phyloP scores from a whole-genome alignment of 257 asterid genomes.

The Rhazya stricta region DNA sequence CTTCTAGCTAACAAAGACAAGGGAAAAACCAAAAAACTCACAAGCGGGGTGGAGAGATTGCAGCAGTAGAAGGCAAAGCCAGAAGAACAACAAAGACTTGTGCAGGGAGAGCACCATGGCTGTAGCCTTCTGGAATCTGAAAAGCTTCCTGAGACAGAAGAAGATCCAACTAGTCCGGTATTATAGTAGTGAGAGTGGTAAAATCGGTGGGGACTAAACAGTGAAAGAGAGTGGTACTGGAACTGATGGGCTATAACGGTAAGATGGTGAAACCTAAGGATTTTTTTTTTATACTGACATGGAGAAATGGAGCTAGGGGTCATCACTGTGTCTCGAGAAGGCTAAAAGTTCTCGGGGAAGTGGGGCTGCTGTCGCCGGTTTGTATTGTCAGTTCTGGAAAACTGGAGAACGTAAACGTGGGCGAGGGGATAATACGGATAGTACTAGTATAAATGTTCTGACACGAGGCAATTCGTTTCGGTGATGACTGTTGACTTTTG shows the following conservation, averaged over 20 bases:
- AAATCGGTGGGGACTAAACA: neutral
- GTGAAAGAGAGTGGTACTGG: neutral
- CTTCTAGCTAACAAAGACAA: neutral
- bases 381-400: too few species aligned
- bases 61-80: conserved; percentile 8
- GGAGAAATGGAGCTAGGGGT: neutral
- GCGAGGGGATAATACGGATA: too few species aligned
- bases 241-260: neutral
- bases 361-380: too few species aligned
- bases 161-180: neutral
- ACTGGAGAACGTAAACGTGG: too few species aligned
- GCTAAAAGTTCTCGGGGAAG: neutral
- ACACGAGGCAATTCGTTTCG: neutral
- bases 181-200: neutral
- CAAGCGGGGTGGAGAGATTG: conserved; percentile 19
- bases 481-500: neutral
- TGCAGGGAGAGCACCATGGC: conserved; percentile 4
- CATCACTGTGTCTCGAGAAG: neutral
- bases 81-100: neutral
- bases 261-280: conserved; percentile 1
- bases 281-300: neutral
- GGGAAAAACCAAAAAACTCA: conserved; percentile 7
- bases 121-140: neutral
- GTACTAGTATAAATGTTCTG: too few species aligned
- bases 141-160: neutral